Conservation (phyloP, 2,329 filamentous ascomycete species). For the Trichoderma oligosporum region DNA sequence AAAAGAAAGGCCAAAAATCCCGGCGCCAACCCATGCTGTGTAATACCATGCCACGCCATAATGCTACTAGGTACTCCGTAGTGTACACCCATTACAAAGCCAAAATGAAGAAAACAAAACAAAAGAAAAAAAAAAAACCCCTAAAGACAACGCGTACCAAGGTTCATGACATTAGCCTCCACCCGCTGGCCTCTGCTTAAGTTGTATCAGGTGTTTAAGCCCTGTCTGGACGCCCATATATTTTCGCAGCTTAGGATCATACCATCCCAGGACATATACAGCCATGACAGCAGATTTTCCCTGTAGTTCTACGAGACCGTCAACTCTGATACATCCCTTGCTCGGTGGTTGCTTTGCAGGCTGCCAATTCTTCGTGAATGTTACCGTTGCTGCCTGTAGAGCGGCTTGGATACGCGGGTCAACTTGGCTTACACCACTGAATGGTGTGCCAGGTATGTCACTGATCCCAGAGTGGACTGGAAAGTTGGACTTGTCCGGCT, state of each 20-base stretch:
- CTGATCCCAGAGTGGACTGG: conserved; percentile 26
- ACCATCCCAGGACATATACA: conserved; percentile 52
- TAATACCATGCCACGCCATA: neutral
- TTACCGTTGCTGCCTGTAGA: conserved; percentile 34
- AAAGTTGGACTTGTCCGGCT: conserved; percentile 27
- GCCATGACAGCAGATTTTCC: conserved; percentile 45
- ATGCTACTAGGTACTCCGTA: conserved; percentile 8
- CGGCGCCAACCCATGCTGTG: conserved; percentile 17
- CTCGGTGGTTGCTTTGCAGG: conserved; percentile 42
- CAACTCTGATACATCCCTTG: conserved; percentile 50
- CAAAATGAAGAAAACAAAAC: neutral
- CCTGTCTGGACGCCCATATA: conserved; percentile 42
- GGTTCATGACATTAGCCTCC: conserved; percentile 23
- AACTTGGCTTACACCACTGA: conserved; percentile 32
- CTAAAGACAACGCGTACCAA: neutral
- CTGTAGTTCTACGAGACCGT: conserved; percentile 53
- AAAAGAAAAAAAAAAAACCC: neutral
- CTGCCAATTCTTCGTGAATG: conserved; percentile 45
- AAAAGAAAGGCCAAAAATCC: conserved; percentile 2
- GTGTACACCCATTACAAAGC: conserved; percentile 10
- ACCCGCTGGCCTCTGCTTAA: conserved; percentile 37
- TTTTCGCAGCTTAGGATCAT: conserved; percentile 51
- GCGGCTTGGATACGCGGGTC: conserved; percentile 35
- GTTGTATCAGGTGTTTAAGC: conserved; percentile 42
- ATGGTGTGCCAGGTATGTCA: conserved; percentile 28